Evolutionary conservation across 208 protist genomes (phyloP), one percentile per base, ranked within the genome.

Genomic region (Leishmania lainsoni): DNA sequence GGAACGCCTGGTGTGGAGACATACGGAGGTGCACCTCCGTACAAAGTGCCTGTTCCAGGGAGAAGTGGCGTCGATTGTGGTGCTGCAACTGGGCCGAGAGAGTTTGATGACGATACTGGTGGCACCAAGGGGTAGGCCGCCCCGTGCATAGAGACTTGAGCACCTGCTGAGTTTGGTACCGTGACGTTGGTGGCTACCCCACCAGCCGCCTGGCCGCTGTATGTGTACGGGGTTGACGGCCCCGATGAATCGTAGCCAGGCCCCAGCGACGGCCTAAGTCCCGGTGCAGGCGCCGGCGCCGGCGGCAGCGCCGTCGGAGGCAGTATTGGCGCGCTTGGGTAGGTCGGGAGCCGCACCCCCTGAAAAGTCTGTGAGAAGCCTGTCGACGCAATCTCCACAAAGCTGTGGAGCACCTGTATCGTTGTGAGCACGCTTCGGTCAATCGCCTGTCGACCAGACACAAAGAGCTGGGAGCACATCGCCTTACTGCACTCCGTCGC

Each of bases 371-470:
- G 86, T 52, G 86, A 86, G 58, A 92, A 91, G 6, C 87, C 83
- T n/a, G 51, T 81, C 6, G 85, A 86, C 42, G 87, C 87, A 49
- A 87, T 86, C 29, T 89, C 86, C 16, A 95, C 73, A 65, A 91
- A 95, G 79, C 79, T 91, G 59, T 87, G 72, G 45, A 94, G 79
- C n/a, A 92, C 87, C 58, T 89, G 83, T 17, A 87, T 83, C 26
- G 89, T 86, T 3, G 89, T 88, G 42, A 93, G 65, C 51, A 97
- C 90, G 77, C 90, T 92, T 32, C 80, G 81, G 79, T 95, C 92
- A 52, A 93, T 90, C 0, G 90, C 78, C 16, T 85, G 87, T 32
- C 90, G 87, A 35, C 93, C 93, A 75, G 90, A 81, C 51, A 79
- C 74, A 75, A 93, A 95, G 56, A 95, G 87, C 52, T 88, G 78